Percentiles rank a stretch among this genome's conserved stretches.
phyloP scores from a whole-genome alignment of 495 filamentous ascomycete species.

The Penicillium bialowiezense region DNA sequence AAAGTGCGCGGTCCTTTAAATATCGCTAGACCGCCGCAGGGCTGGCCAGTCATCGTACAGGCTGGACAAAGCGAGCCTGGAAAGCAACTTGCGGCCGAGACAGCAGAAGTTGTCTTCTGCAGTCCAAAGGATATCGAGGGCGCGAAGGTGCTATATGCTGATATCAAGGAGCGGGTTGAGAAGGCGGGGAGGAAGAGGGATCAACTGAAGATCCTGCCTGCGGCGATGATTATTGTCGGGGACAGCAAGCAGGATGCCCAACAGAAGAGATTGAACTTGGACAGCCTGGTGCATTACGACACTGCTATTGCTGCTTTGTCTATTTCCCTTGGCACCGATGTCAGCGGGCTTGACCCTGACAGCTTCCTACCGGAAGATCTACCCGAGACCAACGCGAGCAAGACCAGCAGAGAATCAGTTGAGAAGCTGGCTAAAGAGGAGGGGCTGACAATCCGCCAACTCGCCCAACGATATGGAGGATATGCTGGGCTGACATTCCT shows the following conservation, averaged over 20 bases:
- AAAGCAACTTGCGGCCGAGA: constrained; percentile 51
- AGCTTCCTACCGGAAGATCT: constrained; percentile 44
- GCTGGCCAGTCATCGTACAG: constrained; percentile 56
- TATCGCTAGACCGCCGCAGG: constrained; percentile 52
- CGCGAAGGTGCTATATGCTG: constrained; percentile 51
- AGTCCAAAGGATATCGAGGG: constrained; percentile 36
- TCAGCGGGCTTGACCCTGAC: constrained; percentile 46
- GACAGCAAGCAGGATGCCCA: constrained; percentile 44
- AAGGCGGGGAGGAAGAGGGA: constrained; percentile 41
- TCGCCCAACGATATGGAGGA: constrained; percentile 50
- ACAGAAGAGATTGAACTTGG: constrained; percentile 46
- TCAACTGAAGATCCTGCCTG: constrained; percentile 52
- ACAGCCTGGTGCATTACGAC: constrained; percentile 54
- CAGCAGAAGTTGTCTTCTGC: constrained; percentile 54
- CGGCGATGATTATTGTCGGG: constrained; percentile 46
- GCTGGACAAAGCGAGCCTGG: constrained; percentile 55
- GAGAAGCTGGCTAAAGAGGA: constrained; percentile 43
- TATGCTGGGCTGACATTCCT: constrained; percentile 52
- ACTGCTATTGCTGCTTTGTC: constrained; percentile 55
- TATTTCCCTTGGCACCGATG: constrained; percentile 46
- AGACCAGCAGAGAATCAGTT: constrained; percentile 43
- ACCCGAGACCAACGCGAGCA: constrained; percentile 53
- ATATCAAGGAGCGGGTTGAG: constrained; percentile 46
- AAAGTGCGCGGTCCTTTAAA: constrained; percentile 48
- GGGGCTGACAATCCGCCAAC: constrained; percentile 45